Evolutionary conservation across 176 grass and related monocot genomes (phyloP), one percentile per base, ranked within the genome.

Genomic region (Oryza officinalis): DNA sequence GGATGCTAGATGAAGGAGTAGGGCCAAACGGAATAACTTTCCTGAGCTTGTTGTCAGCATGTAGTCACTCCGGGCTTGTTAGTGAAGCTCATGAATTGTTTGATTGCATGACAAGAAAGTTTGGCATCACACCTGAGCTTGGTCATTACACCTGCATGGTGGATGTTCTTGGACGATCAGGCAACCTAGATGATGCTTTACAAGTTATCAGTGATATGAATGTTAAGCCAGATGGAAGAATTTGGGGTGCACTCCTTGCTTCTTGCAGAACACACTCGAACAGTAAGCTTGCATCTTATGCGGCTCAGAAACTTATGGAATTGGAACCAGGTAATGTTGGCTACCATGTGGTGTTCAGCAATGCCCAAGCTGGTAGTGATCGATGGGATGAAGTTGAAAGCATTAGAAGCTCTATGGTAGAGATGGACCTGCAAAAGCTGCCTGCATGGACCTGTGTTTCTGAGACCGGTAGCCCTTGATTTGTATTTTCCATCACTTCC

Each of bases 201-300:
- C 73, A 79, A 25, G 81, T 93, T 22, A 90, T 93, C 27, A 47
- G 26, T 26, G 18, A 30, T 44, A 90, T 93, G 88, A 69, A 28
- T 14, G 81, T 38, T 47, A 77, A 75, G 50, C 68, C 81, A 10
- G 85, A 93, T 44, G 74, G 82, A 10, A 76, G 88, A 67, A 90
- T 90, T 41, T 93, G 91, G 91, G 88, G 88, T 76, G 81, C 88
- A 9, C 82, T 93, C n/a, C 88, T 90, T 72, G 81, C 74, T 1
- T 87, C 85, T 23, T 93, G 91, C 10, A 85, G 10, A 49, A 84
- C 61, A 4, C 67, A 92, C 70, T 87, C 81, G 6, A 80, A 85
- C 65, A 27, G 50, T 2, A 33, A 73, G 75, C 49, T 93, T 45
- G 91, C 84, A 33, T n/a, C 41, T 79, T 30, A 69, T 59, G 91